Evolutionary conservation across 2,329 filamentous ascomycete genomes (phyloP).

Genomic region (Alternaria tenuissima): DNA sequence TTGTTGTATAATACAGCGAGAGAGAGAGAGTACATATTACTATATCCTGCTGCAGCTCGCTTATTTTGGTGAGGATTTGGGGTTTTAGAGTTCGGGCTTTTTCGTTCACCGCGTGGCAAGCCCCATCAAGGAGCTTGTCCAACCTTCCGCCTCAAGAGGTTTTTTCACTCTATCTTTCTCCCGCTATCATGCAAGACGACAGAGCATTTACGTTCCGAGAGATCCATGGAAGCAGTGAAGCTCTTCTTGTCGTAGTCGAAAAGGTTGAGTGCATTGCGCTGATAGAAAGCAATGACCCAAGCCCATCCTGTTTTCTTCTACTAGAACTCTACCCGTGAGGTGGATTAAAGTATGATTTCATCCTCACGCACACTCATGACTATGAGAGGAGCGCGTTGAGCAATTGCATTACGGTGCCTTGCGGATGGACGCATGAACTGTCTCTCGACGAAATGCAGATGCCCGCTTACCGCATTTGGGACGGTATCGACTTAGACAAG

Average conservation of each 20-base stretch:
- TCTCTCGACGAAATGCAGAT: not conserved
- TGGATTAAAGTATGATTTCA: not conserved
- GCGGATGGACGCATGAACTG: not conserved
- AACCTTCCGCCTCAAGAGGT: rapidly evolving
- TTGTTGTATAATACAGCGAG: no score
- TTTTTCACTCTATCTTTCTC: rapidly evolving
- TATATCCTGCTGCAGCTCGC: no score
- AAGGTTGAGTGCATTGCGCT: not conserved
- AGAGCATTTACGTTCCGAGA: not conserved
- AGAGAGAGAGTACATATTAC: no score
- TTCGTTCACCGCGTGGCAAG: not conserved
- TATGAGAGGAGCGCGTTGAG: not conserved
- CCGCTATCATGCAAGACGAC: not conserved
- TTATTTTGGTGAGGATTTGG: no score
- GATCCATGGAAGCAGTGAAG: not conserved
- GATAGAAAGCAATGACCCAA: not conserved
- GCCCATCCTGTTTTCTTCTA: not conserved
- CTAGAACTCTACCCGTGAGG: not conserved
- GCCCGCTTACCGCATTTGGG: not conserved
- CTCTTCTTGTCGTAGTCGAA: not conserved
- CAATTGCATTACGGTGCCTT: not conserved
- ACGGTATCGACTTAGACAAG: rapidly evolving
- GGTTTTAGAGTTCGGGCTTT: no score
- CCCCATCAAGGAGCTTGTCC: not conserved
- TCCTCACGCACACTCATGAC: not conserved